Conservation (phyloP, 768 basidiomycete species). For the Tylopilus subfusipes region DNA sequence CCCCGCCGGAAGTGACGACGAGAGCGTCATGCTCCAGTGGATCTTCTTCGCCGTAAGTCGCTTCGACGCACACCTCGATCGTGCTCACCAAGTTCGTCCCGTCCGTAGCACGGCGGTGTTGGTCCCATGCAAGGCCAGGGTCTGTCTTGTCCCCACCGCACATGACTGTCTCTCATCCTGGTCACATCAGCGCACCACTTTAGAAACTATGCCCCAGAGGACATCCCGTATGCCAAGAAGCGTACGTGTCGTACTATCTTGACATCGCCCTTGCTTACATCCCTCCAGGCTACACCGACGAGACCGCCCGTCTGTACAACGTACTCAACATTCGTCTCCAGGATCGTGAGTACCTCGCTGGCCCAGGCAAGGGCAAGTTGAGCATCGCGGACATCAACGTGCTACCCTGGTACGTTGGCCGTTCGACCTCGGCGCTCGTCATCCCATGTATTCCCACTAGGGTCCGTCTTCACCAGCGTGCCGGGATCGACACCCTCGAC, state of each 20-base stretch:
- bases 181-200: conserved; percentile 65
- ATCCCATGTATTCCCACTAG: conserved; percentile 32
- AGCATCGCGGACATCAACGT: conserved; percentile 73
- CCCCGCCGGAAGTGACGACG: conserved; percentile 53
- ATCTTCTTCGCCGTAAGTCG: conserved; percentile 71
- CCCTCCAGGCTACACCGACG: conserved; percentile 64
- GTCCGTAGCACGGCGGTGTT: conserved; percentile 65
- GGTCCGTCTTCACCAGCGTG: conserved; percentile 47
- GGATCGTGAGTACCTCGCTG: conserved; percentile 74
- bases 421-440: neutral
- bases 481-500: conserved; percentile 55
- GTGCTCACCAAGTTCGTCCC: neutral
- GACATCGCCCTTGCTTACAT: conserved; percentile 1
- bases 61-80: neutral
- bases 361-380: conserved; percentile 64
- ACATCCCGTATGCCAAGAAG: conserved; percentile 66
- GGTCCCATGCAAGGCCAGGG: conserved; percentile 88
- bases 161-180: conserved; percentile 8
- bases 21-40: conserved; percentile 79
- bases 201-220: conserved; percentile 56
- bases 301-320: conserved; percentile 79
- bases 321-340: conserved; percentile 78
- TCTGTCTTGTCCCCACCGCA: neutral
- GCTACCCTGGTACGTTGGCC: conserved; percentile 50
- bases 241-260: conserved; percentile 34